Percentiles rank a stretch among this genome's conserved stretches.
These are phyloP conservation scores for Fistulinella staudtii DNA, from an alignment of 1,284 basidiomycete genomes.

Conservation along the genomic window DNA sequence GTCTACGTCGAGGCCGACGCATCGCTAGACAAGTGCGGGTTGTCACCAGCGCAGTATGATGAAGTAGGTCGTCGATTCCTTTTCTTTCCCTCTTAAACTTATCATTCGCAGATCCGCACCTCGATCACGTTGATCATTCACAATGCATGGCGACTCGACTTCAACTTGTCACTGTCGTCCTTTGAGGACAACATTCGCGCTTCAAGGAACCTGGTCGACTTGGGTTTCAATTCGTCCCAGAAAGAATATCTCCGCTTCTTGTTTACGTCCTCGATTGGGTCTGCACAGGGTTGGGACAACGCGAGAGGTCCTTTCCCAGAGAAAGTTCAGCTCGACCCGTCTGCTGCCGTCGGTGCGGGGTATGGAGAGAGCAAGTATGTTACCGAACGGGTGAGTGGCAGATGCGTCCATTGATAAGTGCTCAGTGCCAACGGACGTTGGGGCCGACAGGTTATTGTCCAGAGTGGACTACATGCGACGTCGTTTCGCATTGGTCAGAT, in stretches of 20 bases:
- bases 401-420: no score
- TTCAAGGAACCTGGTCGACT: constrained; percentile 22
- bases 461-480: constrained; percentile 20
- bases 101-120: constrained; percentile 7
- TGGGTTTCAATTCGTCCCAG: constrained; percentile 10
- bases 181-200: constrained; percentile 22
- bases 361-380: constrained; percentile 9
- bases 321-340: constrained; percentile 17
- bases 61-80: constrained; percentile 1
- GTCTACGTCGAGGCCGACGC: constrained; percentile 14
- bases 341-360: constrained; percentile 8
- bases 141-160: constrained; percentile 30
- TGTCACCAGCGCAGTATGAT: constrained; percentile 5
- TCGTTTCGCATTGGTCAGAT: constrained; percentile 34
- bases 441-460: constrained; percentile 21
- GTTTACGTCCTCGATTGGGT: constrained; percentile 33
- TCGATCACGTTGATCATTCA: constrained; percentile 28
- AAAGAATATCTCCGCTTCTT: constrained; percentile 27
- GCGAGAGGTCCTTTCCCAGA: constrained; percentile 35
- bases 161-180: constrained; percentile 22
- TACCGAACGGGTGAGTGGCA: constrained; percentile 3
- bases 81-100: no score
- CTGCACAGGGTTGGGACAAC: constrained; percentile 35
- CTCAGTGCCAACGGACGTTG: not conserved
- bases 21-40: constrained; percentile 9